phyloP scores from a whole-genome alignment of 2,329 filamentous ascomycete species.

The Fonsecaea multimorphosa region DNA sequence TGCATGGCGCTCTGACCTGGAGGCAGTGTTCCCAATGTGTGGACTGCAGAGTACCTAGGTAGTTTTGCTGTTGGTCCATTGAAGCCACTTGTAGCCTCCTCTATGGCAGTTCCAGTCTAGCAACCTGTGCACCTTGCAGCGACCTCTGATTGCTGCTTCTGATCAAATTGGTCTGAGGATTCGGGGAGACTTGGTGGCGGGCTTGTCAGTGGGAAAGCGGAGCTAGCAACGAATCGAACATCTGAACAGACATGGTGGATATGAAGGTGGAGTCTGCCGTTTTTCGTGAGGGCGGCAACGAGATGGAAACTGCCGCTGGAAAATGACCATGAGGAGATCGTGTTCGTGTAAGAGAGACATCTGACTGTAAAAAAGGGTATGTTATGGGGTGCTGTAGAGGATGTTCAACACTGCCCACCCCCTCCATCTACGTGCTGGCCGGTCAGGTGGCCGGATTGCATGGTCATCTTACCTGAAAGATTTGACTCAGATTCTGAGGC shows the following conservation, averaged over 20 bases:
- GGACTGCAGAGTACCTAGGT: slow-evolving; percentile 19
- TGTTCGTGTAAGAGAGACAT: background rate
- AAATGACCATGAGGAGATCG: background rate
- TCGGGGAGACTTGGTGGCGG: slow-evolving; percentile 16
- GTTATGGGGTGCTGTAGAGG: slow-evolving; percentile 14
- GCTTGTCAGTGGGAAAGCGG: slow-evolving; percentile 21
- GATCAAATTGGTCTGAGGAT: slow-evolving; percentile 20
- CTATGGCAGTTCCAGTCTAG: slow-evolving; percentile 32
- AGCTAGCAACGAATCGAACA: slow-evolving; percentile 26
- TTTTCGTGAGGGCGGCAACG: slow-evolving; percentile 31
- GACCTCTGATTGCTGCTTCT: slow-evolving; percentile 19
- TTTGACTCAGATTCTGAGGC: slow-evolving; percentile 9
- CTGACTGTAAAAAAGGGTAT: slow-evolving; percentile 6
- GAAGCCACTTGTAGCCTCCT: slow-evolving; percentile 23
- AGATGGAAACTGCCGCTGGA: slow-evolving; percentile 10
- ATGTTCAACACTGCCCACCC: background rate
- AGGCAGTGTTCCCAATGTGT: slow-evolving; percentile 11
- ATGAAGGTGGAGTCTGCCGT: slow-evolving; percentile 26
- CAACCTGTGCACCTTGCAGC: slow-evolving; percentile 23
- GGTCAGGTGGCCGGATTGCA: slow-evolving; percentile 9
- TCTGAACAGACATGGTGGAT: slow-evolving; percentile 8
- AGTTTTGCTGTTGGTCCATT: slow-evolving; percentile 25
- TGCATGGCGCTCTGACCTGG: slow-evolving; percentile 18
- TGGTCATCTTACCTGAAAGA: background rate
- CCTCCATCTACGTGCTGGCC: background rate